Percentiles rank a stretch among this genome's conserved stretches.
These are phyloP conservation scores for Ascocoryne sarcoides DNA, from an alignment of 2,329 filamentous ascomycete species.

Conservation along the genomic window DNA sequence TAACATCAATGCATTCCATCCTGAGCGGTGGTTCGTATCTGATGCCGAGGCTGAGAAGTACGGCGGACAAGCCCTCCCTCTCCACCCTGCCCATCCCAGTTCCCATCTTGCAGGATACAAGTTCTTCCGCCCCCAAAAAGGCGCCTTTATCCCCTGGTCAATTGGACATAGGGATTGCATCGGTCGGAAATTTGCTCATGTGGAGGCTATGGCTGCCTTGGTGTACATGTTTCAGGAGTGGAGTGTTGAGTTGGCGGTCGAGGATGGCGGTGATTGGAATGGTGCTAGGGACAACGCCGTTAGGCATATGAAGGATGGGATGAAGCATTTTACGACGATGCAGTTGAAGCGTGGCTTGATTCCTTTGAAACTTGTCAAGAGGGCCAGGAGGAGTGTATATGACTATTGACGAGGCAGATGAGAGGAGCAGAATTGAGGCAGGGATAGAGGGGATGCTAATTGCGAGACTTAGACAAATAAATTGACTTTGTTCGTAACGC, in stretches of 20 bases:
- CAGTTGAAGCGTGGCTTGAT: background rate
- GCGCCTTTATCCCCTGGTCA: background rate
- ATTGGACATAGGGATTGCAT: background rate
- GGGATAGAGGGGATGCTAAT: too few relatives aligned
- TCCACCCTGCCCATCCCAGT: background rate
- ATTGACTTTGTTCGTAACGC: too few relatives aligned
- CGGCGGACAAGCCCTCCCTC: background rate
- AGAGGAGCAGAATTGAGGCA: too few relatives aligned
- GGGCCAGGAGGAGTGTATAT: background rate
- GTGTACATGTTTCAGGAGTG: background rate
- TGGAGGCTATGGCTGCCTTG: background rate
- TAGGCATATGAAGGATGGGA: background rate
- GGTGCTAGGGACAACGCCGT: background rate
- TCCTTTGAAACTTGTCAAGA: background rate
- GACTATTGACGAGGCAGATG: background rate
- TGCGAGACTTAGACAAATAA: too few relatives aligned
- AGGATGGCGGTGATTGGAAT: background rate
- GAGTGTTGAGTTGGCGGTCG: background rate
- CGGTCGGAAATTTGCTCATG: background rate
- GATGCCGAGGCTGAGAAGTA: background rate
- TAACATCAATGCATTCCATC: constrained; percentile 33
- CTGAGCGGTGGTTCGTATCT: constrained; percentile 4
- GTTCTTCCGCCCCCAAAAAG: background rate
- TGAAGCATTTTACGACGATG: background rate
- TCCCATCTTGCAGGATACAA: background rate